A percentile compares a stretch with the other conserved stretches of the same genome.
Evolutionary conservation across 1,284 basidiomycete species (phyloP).

Genomic region (Ceratorhiza oryzae-sativae): DNA sequence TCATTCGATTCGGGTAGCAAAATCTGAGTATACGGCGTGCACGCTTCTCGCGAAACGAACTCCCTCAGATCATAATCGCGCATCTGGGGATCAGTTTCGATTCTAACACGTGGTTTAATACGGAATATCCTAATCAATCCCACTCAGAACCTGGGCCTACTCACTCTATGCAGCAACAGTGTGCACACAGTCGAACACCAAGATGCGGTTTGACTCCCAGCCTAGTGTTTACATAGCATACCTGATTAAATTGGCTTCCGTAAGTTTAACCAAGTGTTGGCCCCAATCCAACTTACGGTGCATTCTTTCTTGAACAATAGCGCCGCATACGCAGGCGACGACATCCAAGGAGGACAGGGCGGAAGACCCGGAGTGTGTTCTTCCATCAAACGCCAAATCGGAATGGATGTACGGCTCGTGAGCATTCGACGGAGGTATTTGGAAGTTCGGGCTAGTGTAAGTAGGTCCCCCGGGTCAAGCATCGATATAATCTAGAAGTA

Average conservation of each 20-base stretch:
- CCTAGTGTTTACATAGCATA: too few species aligned
- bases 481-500: neutral
- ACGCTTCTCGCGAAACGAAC: slow-evolving; percentile 4
- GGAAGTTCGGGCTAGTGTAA: neutral
- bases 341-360: neutral
- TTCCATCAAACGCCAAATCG: neutral
- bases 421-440: neutral
- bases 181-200: too few species aligned
- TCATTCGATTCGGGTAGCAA: neutral
- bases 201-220: too few species aligned
- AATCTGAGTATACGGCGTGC: neutral
- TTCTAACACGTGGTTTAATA: too few species aligned
- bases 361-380: neutral
- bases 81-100: too few species aligned
- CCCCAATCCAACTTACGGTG: too few species aligned
- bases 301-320: neutral
- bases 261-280: too few species aligned
- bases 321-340: neutral
- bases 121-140: too few species aligned
- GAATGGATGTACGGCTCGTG: neutral
- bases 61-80: too few species aligned
- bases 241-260: too few species aligned
- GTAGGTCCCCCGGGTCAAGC: neutral
- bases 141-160: too few species aligned
- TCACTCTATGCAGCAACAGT: too few species aligned